Conservation (phyloP, 495 filamentous ascomycete species). For the Neurospora sp. region DNA sequence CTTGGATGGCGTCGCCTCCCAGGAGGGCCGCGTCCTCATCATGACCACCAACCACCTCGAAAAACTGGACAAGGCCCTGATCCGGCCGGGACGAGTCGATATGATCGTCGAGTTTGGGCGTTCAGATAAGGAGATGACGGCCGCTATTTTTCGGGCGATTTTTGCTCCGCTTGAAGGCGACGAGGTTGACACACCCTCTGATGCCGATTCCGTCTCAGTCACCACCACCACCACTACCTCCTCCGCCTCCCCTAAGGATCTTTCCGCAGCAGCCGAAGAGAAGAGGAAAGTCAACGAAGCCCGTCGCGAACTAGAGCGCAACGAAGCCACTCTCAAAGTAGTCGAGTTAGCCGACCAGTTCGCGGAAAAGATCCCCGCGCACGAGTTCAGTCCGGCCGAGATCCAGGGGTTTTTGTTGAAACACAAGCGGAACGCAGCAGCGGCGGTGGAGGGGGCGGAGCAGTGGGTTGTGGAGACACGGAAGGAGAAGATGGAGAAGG, state of each 20-base stretch:
- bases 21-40: constrained; percentile 68
- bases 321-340: constrained; percentile 28
- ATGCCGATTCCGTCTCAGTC: constrained; percentile 6
- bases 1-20: constrained; percentile 68
- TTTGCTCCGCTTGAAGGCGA: constrained; percentile 38
- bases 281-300: constrained; percentile 14
- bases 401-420: constrained; percentile 67
- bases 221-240: no score
- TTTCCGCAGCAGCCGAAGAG: constrained; percentile 16
- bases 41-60: constrained; percentile 81
- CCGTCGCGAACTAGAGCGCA: constrained; percentile 21
- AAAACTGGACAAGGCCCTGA: constrained; percentile 64
- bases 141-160: constrained; percentile 37
- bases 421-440: constrained; percentile 53
- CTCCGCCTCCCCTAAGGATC: no score
- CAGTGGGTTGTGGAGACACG: constrained; percentile 48
- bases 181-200: background rate
- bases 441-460: constrained; percentile 44
- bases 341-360: background rate
- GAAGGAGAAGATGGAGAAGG: constrained; percentile 49
- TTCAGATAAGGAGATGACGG: constrained; percentile 36
- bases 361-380: constrained; percentile 38
- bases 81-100: constrained; percentile 69
- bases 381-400: constrained; percentile 63
- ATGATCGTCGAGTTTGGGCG: constrained; percentile 57